phyloP scores from a whole-genome alignment of 2,329 filamentous ascomycete species.

The Leptographium lundbergii region DNA sequence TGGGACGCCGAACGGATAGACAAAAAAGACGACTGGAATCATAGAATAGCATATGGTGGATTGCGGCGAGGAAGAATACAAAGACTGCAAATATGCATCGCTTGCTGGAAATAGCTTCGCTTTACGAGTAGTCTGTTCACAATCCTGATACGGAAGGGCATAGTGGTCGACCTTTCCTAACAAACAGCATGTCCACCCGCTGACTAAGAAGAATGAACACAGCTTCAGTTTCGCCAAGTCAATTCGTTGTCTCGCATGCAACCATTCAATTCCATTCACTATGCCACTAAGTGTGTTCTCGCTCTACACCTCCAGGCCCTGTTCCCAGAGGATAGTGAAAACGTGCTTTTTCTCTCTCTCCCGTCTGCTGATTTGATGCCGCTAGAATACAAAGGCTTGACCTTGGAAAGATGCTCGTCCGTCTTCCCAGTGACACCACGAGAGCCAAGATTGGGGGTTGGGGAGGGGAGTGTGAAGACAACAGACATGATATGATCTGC shows the following conservation, averaged over 20 bases:
- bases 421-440: background rate
- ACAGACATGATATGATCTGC: background rate
- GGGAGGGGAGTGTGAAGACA: background rate
- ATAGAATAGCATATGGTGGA: background rate
- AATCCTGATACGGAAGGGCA: too few relatives aligned
- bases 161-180: too few relatives aligned
- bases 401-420: background rate
- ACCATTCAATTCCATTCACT: background rate
- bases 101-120: too few relatives aligned
- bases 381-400: background rate
- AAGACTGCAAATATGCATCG: background rate
- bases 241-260: too few relatives aligned
- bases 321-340: background rate
- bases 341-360: background rate
- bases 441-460: background rate
- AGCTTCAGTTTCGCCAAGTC: too few relatives aligned
- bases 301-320: background rate
- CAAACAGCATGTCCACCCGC: too few relatives aligned
- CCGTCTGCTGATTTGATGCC: background rate
- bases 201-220: too few relatives aligned
- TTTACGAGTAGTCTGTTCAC: too few relatives aligned
- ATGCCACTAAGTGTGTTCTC: background rate
- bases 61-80: background rate
- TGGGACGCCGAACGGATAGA: background rate
- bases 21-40: background rate